Base-by-base conservation (phyloP, 2,329 filamentous ascomycete genomes). In the Clonostachys chloroleuca region DNA sequence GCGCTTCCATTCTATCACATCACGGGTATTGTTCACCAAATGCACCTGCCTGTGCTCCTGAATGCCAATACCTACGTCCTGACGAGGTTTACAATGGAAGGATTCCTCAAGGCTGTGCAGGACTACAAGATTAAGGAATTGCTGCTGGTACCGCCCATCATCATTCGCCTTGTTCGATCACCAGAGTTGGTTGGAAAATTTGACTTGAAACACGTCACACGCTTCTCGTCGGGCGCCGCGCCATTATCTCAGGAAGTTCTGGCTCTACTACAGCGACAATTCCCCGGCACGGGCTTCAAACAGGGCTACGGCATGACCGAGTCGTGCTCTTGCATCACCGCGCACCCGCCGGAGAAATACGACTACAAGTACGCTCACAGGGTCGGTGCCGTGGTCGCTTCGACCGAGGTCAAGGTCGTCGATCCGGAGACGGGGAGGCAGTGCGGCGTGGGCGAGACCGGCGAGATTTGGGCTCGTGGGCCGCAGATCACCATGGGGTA, bases 271-370 rank as follows among this genome's bases (percentile, higher is more conserved):
- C 62, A 78, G 48, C 66, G 70, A 50, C 75, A 73, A 43, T 85
- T 84, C 54, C 82, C 81, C 0, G 64, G 72, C 2, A 80, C 75
- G 0, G 80, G 79, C 0, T 83, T 86, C 61, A 81, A 81, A 54
- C 82, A 85, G 56, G 81, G 80, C 2, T 86, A 85, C 54, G 83
- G 83, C 30, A 86, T 87, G 81, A 87, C 83, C 0, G 83, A 86
- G 59, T 78, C 72, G 1, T 86, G 80, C 58, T 73, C 69, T 3
- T 84, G 80, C 52, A 82, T 87, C 51, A 84, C 81, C 0, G 72
- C 77, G 0, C 81, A 85, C 46, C 78, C 82, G 5, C 75, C 75
- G 0, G 68, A 72, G 2, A 72, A 74, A 43, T 80, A 78, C 50
- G 68, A 68, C 12, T 86, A 78, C 64, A 72, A 75, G 43, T 80